Percentiles rank a stretch among this genome's conserved stretches.
These are phyloP conservation scores for Ophiostoma australiae DNA, from an alignment of 2,329 filamentous ascomycete genomes.

Conservation along the genomic window DNA sequence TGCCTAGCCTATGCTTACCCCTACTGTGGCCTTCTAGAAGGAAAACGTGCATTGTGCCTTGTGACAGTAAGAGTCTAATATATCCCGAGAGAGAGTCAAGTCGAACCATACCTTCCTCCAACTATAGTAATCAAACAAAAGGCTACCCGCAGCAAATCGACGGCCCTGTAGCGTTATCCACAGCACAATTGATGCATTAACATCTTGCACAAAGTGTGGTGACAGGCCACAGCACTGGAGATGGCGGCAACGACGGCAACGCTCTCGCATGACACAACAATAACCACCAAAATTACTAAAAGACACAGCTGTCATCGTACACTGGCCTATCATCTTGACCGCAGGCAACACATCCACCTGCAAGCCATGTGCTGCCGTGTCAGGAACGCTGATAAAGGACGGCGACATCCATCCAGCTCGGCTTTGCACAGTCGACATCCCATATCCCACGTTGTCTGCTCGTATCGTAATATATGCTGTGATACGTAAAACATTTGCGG, in stretches of 20 bases:
- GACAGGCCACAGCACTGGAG: background rate
- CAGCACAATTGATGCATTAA: background rate
- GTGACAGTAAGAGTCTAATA: too few relatives aligned
- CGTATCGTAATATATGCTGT: background rate
- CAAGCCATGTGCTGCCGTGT: background rate
- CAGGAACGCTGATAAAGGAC: background rate
- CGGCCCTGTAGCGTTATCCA: background rate
- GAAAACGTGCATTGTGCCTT: too few relatives aligned
- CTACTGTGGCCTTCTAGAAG: constrained; percentile 7
- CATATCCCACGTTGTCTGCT: background rate
- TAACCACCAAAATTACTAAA: background rate
- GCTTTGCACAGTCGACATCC: background rate
- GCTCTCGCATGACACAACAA: background rate
- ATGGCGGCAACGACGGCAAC: background rate
- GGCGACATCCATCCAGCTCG: background rate
- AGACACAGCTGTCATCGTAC: background rate
- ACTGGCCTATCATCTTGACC: background rate
- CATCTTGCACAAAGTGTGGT: background rate
- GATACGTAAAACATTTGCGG: background rate
- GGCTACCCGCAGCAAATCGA: background rate
- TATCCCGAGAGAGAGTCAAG: too few relatives aligned
- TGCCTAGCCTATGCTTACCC: constrained; percentile 1
- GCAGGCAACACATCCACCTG: background rate
- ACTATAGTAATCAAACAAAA: background rate
- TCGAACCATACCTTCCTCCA: too few relatives aligned